phyloP scores from a whole-genome alignment of 2,329 filamentous ascomycete species.

The Penicillium sp. region DNA sequence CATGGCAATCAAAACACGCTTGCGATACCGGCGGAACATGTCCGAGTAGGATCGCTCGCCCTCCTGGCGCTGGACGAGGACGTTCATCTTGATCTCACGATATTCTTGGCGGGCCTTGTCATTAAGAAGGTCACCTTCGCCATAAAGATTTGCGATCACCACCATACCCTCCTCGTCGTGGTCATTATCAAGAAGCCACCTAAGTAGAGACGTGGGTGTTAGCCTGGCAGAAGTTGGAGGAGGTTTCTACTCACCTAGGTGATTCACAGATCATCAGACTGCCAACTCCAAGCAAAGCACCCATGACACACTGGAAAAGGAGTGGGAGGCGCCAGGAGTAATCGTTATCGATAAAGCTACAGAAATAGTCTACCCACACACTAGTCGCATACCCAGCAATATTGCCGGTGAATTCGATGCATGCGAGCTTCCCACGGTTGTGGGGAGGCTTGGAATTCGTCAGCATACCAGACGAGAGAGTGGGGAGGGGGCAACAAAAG shows the following conservation, averaged over 20 bases:
- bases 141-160: constrained; percentile 96
- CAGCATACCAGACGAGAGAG: constrained; percentile 9
- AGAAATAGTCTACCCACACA: constrained; percentile 98
- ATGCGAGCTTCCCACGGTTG: constrained; percentile 91
- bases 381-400: constrained; percentile 94
- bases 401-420: constrained; percentile 97
- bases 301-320: constrained; percentile 93
- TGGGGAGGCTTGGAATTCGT: constrained; percentile 66
- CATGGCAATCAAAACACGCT: constrained; percentile 97
- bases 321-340: constrained; percentile 89
- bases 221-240: constrained; percentile 23
- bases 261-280: constrained; percentile 95
- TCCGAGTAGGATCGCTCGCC: constrained; percentile 87
- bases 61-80: constrained; percentile 88
- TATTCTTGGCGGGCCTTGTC: constrained; percentile 91
- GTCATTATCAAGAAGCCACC: constrained; percentile 96
- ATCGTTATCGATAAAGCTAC: constrained; percentile 81
- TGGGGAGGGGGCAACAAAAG: background rate
- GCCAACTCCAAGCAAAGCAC: constrained; percentile 76
- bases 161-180: constrained; percentile 98
- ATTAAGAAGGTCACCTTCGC: constrained; percentile 92
- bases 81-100: constrained; percentile 98
- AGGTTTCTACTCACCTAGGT: constrained; percentile 65
- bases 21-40: constrained; percentile 92
- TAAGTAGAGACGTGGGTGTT: constrained; percentile 38